These are phyloP conservation scores for Kwoniella newhampshirensis DNA, from an alignment of 768 basidiomycete genomes.

Conservation along the genomic window DNA sequence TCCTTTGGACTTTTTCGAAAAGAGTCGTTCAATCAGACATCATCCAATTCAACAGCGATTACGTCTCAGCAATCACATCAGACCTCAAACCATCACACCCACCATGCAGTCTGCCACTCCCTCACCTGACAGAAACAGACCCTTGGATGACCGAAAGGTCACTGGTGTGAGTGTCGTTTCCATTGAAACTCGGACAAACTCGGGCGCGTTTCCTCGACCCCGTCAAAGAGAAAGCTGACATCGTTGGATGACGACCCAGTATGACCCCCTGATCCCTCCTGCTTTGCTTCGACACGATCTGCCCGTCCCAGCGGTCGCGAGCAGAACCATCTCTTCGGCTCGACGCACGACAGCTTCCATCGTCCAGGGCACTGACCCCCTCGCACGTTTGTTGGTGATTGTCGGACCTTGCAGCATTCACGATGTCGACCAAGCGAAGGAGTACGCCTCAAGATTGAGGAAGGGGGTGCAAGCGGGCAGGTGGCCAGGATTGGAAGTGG, in stretches of 20 bases:
- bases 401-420: constrained; percentile 97
- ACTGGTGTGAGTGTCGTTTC: constrained; percentile 35
- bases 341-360: constrained; percentile 76
- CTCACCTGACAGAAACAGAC: constrained; percentile 40
- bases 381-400: constrained; percentile 77
- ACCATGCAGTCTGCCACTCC: constrained; percentile 29
- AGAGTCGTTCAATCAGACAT: no score
- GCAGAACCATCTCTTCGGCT: constrained; percentile 72
- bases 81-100: background rate
- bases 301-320: constrained; percentile 64
- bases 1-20: no score
- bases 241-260: constrained; percentile 57
- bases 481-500: constrained; percentile 69
- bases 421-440: constrained; percentile 72
- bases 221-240: no score
- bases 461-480: constrained; percentile 67
- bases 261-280: constrained; percentile 94
- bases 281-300: constrained; percentile 86
- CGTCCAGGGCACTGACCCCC: constrained; percentile 70
- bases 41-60: no score
- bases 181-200: background rate
- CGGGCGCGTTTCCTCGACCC: no score
- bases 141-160: constrained; percentile 46
- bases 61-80: no score
- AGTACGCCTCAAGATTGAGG: constrained; percentile 55